Evolutionary conservation across 306 rosid genomes (phyloP).

Genomic region (Quillaja saponaria): DNA sequence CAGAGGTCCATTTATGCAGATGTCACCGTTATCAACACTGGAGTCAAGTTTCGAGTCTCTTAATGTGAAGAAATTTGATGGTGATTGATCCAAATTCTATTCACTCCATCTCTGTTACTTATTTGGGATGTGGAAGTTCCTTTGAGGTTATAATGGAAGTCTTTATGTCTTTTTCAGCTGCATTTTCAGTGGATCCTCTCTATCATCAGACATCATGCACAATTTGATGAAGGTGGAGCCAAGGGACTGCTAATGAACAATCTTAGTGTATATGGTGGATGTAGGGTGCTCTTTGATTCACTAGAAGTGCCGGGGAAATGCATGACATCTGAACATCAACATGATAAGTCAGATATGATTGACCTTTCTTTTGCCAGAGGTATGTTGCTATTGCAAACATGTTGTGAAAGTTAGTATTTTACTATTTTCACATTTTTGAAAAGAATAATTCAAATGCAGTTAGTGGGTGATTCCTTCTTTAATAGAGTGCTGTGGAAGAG

Average conservation of each 20-base stretch:
- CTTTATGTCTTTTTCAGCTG: slow-evolving; percentile 60
- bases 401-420: no score
- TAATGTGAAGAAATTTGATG: slow-evolving; percentile 90
- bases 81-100: slow-evolving; percentile 56
- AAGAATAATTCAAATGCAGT: slow-evolving; percentile 22
- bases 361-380: slow-evolving; percentile 91
- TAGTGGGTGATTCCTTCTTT: slow-evolving; percentile 9
- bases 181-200: slow-evolving; percentile 94
- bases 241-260: slow-evolving; percentile 91
- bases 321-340: slow-evolving; percentile 49
- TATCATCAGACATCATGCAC: slow-evolving; percentile 93
- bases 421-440: slow-evolving; percentile 26
- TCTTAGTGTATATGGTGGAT: slow-evolving; percentile 83
- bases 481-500: slow-evolving; percentile 75
- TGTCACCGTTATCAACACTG: slow-evolving; percentile 87
- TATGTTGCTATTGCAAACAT: slow-evolving; percentile 40
- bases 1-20: slow-evolving; percentile 54
- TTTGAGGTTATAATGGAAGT: slow-evolving; percentile 32
- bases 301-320: slow-evolving; percentile 75
- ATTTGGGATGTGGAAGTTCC: slow-evolving; percentile 21
- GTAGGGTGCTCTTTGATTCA: slow-evolving; percentile 91
- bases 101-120: slow-evolving; percentile 12
- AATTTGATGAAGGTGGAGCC: slow-evolving; percentile 99
- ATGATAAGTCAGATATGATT: slow-evolving; percentile 54
- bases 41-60: slow-evolving; percentile 88